These are phyloP conservation scores for Tulasnella sp. DNA, from an alignment of 768 basidiomycete species.

Conservation along the genomic window DNA sequence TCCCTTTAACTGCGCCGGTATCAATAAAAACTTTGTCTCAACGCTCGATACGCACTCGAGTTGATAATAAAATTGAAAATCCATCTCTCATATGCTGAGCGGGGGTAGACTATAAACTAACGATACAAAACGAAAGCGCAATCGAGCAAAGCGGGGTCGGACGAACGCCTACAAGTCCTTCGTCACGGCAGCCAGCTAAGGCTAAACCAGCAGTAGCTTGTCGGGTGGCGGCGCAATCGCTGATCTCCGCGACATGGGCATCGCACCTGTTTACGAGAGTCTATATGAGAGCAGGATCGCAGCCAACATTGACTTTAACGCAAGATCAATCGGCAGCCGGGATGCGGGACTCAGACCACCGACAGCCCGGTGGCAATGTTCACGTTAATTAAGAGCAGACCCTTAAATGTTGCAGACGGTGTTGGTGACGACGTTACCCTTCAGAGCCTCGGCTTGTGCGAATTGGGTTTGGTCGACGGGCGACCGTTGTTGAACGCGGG, in stretches of 20 bases:
- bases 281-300: too few species aligned
- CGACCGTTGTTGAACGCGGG: slow-evolving; percentile 2
- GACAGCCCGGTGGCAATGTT: background rate
- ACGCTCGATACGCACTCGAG: too few species aligned
- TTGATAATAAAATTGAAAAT: too few species aligned
- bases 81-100: too few species aligned
- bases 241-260: background rate
- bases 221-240: background rate
- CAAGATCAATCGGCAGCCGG: background rate
- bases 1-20: too few species aligned
- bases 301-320: background rate
- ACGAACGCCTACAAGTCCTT: background rate
- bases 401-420: background rate
- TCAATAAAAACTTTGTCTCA: too few species aligned
- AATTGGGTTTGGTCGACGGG: background rate
- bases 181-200: background rate
- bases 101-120: too few species aligned
- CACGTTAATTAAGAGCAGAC: background rate
- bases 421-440: background rate
- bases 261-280: slow-evolving; percentile 8
- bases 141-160: too few species aligned
- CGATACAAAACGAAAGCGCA: too few species aligned
- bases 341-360: background rate
- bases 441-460: background rate
- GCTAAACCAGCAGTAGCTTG: slow-evolving; percentile 2